Conservation (phyloP, 148 eudicot species). For the Rhododendron molle region DNA sequence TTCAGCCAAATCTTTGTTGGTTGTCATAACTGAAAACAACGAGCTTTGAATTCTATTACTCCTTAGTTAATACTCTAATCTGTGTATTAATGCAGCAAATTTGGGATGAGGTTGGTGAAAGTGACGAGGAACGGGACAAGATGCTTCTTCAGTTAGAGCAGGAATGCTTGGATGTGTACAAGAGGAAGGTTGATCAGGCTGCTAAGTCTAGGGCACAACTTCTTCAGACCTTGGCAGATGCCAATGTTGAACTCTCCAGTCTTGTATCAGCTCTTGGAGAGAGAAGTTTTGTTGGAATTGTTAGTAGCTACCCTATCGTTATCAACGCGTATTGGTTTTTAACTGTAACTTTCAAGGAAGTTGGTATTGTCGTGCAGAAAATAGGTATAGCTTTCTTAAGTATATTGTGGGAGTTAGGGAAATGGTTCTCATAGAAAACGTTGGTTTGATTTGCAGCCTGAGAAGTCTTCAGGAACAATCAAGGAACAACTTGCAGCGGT, state of each 20-base stretch:
- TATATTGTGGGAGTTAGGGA: background rate
- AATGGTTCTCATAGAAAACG: background rate
- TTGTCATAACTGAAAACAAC: background rate
- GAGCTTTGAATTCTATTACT: background rate
- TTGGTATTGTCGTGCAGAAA: background rate
- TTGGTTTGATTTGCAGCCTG: constrained; percentile 58
- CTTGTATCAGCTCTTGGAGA: constrained; percentile 90
- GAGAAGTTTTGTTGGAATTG: constrained; percentile 65
- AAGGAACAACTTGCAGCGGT: constrained; percentile 92
- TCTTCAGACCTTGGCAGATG: constrained; percentile 85
- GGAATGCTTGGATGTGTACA: constrained; percentile 95
- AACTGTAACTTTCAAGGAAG: background rate
- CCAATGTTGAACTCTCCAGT: constrained; percentile 66
- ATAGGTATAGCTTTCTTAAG: background rate
- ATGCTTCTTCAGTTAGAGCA: constrained; percentile 93
- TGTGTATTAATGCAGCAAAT: constrained; percentile 56
- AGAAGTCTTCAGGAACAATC: constrained; percentile 84
- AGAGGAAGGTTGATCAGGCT: constrained; percentile 93
- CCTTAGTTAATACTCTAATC: background rate
- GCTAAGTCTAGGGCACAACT: constrained; percentile 87
- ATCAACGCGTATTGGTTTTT: background rate
- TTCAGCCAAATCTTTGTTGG: background rate
- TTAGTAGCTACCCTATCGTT: constrained; percentile 24
- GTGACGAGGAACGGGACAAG: constrained; percentile 87
- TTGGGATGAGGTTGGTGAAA: constrained; percentile 99